These are phyloP conservation scores for Aspergillus novofumigatus DNA, from an alignment of 2,329 filamentous ascomycete species.

Conservation along the genomic window DNA sequence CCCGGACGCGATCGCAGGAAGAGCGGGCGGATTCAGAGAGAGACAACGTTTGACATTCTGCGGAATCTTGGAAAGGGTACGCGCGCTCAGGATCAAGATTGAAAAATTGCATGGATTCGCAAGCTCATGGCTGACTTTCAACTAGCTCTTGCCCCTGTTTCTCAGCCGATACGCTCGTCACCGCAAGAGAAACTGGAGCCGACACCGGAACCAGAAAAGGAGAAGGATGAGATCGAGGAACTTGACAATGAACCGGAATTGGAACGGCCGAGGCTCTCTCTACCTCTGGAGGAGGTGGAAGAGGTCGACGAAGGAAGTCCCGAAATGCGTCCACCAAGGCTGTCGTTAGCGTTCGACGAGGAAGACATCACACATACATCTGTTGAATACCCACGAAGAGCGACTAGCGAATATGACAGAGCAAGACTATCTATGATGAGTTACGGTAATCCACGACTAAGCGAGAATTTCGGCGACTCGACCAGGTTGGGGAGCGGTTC, in stretches of 20 bases:
- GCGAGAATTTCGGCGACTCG: slow-evolving; percentile 49
- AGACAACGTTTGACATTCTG: slow-evolving; percentile 54
- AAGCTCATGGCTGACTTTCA: slow-evolving; percentile 1
- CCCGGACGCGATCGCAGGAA: slow-evolving; percentile 47
- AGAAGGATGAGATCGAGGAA: slow-evolving; percentile 41
- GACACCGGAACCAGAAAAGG: slow-evolving; percentile 13
- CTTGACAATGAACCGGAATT: slow-evolving; percentile 46
- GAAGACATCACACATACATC: slow-evolving; percentile 40
- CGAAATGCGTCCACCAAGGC: slow-evolving; percentile 34
- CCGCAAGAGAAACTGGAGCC: slow-evolving; percentile 34
- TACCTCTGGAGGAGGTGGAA: slow-evolving; percentile 45
- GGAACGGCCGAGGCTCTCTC: slow-evolving; percentile 38
- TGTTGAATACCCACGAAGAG: slow-evolving; percentile 43
- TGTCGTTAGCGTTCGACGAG: slow-evolving; percentile 44
- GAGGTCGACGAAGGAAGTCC: slow-evolving; percentile 40
- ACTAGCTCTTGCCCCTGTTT: slow-evolving; percentile 48
- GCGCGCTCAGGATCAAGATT: slow-evolving; percentile 1
- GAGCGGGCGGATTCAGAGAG: slow-evolving; percentile 48
- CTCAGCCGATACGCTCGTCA: slow-evolving; percentile 45
- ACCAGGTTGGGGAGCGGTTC: slow-evolving; percentile 43
- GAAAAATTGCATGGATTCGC: background rate
- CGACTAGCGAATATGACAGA: slow-evolving; percentile 34
- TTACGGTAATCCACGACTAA: slow-evolving; percentile 40
- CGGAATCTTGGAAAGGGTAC: slow-evolving; percentile 50
- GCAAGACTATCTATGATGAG: slow-evolving; percentile 42